Evolutionary conservation across 768 basidiomycete genomes (phyloP).

Genomic region (Auriscalpium orientale): DNA sequence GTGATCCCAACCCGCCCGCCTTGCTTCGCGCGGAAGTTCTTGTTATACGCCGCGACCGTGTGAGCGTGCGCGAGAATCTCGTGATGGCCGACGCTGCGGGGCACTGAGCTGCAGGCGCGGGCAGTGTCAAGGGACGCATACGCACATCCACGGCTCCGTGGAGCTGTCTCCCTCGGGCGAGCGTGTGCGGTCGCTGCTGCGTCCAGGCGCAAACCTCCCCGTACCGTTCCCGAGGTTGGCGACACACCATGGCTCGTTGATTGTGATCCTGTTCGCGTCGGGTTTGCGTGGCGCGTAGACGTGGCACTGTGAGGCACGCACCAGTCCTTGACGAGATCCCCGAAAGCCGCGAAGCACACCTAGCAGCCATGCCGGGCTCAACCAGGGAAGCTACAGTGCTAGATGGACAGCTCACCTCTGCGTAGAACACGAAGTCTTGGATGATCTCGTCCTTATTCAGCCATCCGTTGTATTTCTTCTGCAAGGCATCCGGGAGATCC

Average conservation of each 20-base stretch:
- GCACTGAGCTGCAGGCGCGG: neutral
- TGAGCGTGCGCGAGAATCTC: slow-evolving; percentile 63
- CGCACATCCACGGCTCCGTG: slow-evolving; percentile 67
- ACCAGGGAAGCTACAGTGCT: neutral
- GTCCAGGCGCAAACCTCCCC: slow-evolving; percentile 36
- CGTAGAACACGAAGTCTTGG: slow-evolving; percentile 39
- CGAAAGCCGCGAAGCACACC: slow-evolving; percentile 39
- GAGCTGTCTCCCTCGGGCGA: slow-evolving; percentile 55
- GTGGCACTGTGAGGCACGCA: slow-evolving; percentile 7
- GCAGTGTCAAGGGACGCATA: slow-evolving; percentile 2
- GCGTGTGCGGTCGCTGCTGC: slow-evolving; percentile 45
- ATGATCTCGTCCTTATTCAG: slow-evolving; percentile 39
- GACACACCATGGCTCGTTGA: slow-evolving; percentile 42
- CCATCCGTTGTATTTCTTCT: slow-evolving; percentile 44
- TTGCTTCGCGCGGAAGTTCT: slow-evolving; percentile 54
- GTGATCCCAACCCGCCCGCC: slow-evolving; percentile 70
- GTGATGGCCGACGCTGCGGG: slow-evolving; percentile 52
- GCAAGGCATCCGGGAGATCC: slow-evolving; percentile 45
- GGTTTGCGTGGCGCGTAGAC: neutral
- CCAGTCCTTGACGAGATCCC: slow-evolving; percentile 45
- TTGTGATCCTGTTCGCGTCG: slow-evolving; percentile 27
- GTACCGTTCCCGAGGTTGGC: slow-evolving; percentile 33
- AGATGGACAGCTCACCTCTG: slow-evolving; percentile 21
- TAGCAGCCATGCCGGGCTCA: neutral
- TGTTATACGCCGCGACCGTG: slow-evolving; percentile 58